Conservation (phyloP, 495 filamentous ascomycete species). For the Aspergillus hancockii region DNA sequence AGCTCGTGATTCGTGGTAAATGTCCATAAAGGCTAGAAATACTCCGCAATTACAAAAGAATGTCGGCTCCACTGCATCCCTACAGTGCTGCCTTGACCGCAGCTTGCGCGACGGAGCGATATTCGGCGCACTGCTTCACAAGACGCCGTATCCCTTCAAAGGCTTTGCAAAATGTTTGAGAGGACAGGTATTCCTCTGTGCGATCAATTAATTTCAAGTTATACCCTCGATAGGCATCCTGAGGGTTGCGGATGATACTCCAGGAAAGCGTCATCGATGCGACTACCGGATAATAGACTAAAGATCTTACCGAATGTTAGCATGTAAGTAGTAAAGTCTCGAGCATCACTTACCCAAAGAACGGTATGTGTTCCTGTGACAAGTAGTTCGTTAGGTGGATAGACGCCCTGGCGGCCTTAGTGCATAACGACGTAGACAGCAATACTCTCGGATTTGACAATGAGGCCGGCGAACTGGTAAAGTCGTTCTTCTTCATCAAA, state of each 20-base stretch:
- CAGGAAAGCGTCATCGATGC: slow-evolving; percentile 23
- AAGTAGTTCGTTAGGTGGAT: slow-evolving; percentile 20
- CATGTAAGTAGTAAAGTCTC: neutral
- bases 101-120: slow-evolving; percentile 16
- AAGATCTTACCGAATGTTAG: slow-evolving; percentile 11
- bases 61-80: neutral
- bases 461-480: neutral
- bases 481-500: slow-evolving; percentile 5
- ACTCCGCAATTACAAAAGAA: neutral
- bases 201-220: slow-evolving; percentile 19
- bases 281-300: slow-evolving; percentile 21
- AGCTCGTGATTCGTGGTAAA: too few species aligned
- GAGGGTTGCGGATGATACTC: slow-evolving; percentile 20
- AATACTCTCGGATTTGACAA: slow-evolving; percentile 15
- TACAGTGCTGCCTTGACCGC: slow-evolving; percentile 10
- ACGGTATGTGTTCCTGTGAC: slow-evolving; percentile 13
- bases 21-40: too few species aligned
- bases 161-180: slow-evolving; percentile 3
- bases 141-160: slow-evolving; percentile 15
- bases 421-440: slow-evolving; percentile 18
- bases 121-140: slow-evolving; percentile 17
- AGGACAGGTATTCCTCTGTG: slow-evolving; percentile 22
- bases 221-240: slow-evolving; percentile 11
- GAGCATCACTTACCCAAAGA: slow-evolving; percentile 16
- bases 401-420: slow-evolving; percentile 22